phyloP scores from a whole-genome alignment of 768 basidiomycete genomes.

The Boletus insuetus region DNA sequence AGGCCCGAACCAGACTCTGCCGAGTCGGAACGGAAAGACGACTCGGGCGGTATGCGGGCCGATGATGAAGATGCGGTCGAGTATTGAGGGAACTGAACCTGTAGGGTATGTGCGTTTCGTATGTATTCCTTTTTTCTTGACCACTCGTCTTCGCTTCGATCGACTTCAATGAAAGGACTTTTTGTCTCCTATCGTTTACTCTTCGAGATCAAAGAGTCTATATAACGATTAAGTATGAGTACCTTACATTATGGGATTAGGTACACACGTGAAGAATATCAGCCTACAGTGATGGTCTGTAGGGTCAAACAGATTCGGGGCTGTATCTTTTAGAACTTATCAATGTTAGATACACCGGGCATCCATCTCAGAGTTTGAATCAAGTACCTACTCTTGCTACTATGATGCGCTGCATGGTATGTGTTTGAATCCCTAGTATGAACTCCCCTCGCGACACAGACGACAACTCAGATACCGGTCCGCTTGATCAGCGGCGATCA shows the following conservation, averaged over 20 bases:
- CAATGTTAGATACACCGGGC: too few relatives aligned
- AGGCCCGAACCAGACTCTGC: conserved; percentile 34
- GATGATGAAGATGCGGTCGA: conserved; percentile 83
- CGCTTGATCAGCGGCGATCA: conserved; percentile 6
- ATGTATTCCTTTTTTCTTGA: conserved; percentile 25
- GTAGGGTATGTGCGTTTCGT: conserved; percentile 31
- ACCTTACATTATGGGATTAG: background rate
- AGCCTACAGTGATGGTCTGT: background rate
- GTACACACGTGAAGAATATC: background rate
- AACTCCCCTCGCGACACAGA: background rate
- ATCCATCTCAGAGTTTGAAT: too few relatives aligned
- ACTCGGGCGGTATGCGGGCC: conserved; percentile 51
- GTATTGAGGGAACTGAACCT: conserved; percentile 42
- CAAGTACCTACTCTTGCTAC: too few relatives aligned
- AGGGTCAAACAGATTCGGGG: background rate
- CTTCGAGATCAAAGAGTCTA: background rate
- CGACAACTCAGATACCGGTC: conserved; percentile 11
- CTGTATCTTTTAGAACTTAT: background rate
- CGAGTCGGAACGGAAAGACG: conserved; percentile 52
- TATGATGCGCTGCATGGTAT: too few relatives aligned
- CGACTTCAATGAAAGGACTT: conserved; percentile 6
- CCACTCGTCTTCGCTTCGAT: conserved; percentile 10
- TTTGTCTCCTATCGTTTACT: background rate
- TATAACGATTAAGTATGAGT: background rate
- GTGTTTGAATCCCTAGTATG: too few relatives aligned